Evolutionary conservation across 305 asterid genomes (phyloP).

Genomic region (Ruellia speciosa): DNA sequence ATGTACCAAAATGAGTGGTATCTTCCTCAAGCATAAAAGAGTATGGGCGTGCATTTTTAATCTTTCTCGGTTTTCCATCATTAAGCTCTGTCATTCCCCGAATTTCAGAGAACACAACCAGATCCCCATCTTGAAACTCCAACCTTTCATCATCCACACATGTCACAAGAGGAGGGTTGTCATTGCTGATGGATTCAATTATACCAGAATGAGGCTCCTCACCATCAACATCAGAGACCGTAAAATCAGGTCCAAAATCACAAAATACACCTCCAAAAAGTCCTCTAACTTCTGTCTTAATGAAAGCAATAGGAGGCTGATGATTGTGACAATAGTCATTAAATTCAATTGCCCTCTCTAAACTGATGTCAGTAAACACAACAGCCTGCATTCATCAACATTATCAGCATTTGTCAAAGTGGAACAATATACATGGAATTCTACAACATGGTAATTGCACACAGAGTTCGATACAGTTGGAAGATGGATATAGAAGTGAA

Average conservation of each 20-base stretch:
- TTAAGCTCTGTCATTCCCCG: constrained; percentile 83
- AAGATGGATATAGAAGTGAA: neutral
- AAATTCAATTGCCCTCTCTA: constrained; percentile 62
- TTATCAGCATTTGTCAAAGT: constrained; percentile 15
- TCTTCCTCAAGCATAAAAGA: constrained; percentile 84
- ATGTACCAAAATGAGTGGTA: constrained; percentile 52
- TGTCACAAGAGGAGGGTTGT: constrained; percentile 73
- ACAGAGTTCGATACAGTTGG: no score
- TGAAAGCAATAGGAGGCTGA: constrained; percentile 87
- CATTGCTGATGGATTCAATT: constrained; percentile 81
- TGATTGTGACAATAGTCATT: constrained; percentile 78
- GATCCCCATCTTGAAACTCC: constrained; percentile 92
- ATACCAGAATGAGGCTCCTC: constrained; percentile 92
- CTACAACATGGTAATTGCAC: neutral
- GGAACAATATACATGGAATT: neutral
- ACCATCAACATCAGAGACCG: constrained; percentile 84
- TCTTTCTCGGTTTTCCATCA: constrained; percentile 89
- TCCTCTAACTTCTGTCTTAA: constrained; percentile 85
- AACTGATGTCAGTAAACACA: constrained; percentile 57
- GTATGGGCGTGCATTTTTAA: constrained; percentile 61
- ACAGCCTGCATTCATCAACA: constrained; percentile 57
- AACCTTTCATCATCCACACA: constrained; percentile 97
- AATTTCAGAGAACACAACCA: constrained; percentile 84
- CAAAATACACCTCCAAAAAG: constrained; percentile 79
- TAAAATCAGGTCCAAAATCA: constrained; percentile 89